A percentile compares a stretch with the other conserved stretches of the same genome.
Conservation (phyloP, 1,284 basidiomycete species). For the Ceratobasidium sp. region DNA sequence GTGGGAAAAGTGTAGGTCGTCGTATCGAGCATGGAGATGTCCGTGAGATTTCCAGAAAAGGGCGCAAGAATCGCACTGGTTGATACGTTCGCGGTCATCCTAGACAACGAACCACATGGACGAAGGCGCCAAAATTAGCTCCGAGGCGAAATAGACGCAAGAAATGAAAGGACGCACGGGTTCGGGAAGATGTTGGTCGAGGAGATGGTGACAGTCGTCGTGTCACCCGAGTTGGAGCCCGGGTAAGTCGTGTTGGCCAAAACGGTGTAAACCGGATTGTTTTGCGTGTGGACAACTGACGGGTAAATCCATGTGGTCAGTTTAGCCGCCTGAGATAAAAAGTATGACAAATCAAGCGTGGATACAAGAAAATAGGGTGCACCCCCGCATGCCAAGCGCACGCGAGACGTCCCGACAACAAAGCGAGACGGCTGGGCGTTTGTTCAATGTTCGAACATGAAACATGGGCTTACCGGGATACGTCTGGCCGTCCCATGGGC, state of each 20-base stretch:
- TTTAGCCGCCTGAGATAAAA: not conserved
- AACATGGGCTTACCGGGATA: slow-evolving; percentile 26
- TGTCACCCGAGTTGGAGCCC: slow-evolving; percentile 23
- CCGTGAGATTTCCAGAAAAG: slow-evolving; percentile 33
- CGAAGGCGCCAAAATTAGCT: not conserved
- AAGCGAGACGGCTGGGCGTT: not conserved
- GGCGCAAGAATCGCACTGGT: slow-evolving; percentile 7
- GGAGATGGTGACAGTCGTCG: slow-evolving; percentile 19
- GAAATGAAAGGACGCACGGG: slow-evolving; percentile 10
- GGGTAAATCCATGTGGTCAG: not conserved
- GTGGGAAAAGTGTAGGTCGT: slow-evolving; percentile 41
- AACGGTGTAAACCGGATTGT: slow-evolving; percentile 42
- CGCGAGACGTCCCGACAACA: not conserved
- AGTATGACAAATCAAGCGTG: slow-evolving; percentile 15
- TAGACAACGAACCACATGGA: not conserved
- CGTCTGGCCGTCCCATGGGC: slow-evolving; percentile 38
- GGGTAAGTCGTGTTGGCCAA: slow-evolving; percentile 35
- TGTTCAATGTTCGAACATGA: not conserved
- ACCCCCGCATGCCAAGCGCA: not conserved
- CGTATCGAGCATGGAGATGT: slow-evolving; percentile 37
- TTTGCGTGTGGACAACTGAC: slow-evolving; percentile 42
- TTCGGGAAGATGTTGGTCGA: slow-evolving; percentile 16
- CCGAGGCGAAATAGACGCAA: not conserved
- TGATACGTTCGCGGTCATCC: slow-evolving; percentile 3
- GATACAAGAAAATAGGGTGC: not conserved